These are phyloP conservation scores for Sanghuangporus sanghuang DNA, from an alignment of 1,284 basidiomycete species.

Conservation along the genomic window DNA sequence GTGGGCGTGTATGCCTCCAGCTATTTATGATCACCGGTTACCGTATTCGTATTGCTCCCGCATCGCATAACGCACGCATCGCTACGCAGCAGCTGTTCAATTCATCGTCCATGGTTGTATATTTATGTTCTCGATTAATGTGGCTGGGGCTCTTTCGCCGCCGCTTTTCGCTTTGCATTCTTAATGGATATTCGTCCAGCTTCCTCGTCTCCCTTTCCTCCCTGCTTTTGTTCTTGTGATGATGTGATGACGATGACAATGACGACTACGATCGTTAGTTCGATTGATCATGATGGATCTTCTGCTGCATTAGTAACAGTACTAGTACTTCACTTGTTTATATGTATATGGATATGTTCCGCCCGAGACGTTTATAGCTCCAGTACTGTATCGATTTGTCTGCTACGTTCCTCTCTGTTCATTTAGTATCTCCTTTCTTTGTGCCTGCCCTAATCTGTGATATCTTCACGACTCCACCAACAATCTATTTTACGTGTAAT, in stretches of 20 bases:
- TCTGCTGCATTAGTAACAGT: not conserved
- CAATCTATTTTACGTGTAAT: not conserved
- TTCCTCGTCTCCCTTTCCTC: not conserved
- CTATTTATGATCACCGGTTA: slow-evolving; percentile 2
- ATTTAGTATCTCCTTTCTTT: not conserved
- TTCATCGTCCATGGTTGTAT: not conserved
- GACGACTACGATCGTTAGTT: not conserved
- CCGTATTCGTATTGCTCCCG: not conserved
- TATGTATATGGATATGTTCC: slow-evolving; percentile 1
- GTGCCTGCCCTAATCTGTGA: not conserved
- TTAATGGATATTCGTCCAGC: not conserved
- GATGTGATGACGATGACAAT: not conserved
- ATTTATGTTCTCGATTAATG: slow-evolving; percentile 3
- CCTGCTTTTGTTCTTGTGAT: not conserved
- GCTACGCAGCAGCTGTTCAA: not conserved
- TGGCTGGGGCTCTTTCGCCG: not conserved
- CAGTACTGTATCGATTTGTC: slow-evolving; percentile 12
- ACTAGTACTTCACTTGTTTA: not conserved
- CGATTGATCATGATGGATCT: not conserved
- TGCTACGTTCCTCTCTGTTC: not conserved
- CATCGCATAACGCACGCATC: not conserved
- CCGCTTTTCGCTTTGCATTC: not conserved
- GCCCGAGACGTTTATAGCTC: not conserved
- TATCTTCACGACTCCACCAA: not conserved
- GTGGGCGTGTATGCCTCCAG: not conserved